These are phyloP conservation scores for Trichosporon sp. DNA, from an alignment of 1,284 basidiomycete species.

Conservation along the genomic window DNA sequence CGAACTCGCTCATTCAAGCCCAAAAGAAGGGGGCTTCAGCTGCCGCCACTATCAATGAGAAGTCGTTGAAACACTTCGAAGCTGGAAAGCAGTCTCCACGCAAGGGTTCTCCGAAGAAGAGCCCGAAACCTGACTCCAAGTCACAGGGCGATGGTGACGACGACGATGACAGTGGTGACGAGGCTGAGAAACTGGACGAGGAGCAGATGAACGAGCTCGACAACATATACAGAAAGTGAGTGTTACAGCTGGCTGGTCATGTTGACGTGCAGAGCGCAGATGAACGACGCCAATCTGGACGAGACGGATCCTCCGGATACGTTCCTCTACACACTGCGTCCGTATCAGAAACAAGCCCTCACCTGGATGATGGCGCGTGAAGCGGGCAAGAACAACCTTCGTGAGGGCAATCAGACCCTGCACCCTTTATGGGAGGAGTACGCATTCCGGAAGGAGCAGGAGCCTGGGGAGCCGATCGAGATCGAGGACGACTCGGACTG, in stretches of 20 bases:
- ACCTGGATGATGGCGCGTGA: slow-evolving; percentile 93
- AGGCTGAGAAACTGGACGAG: slow-evolving; percentile 71
- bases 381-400: slow-evolving; percentile 68
- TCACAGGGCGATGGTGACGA: slow-evolving; percentile 59
- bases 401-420: slow-evolving; percentile 68
- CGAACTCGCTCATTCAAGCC: slow-evolving; percentile 50
- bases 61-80: slow-evolving; percentile 43
- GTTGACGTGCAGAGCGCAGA: slow-evolving; percentile 68
- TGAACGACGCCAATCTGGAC: slow-evolving; percentile 72
- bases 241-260: neutral
- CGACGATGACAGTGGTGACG: slow-evolving; percentile 61
- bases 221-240: slow-evolving; percentile 76
- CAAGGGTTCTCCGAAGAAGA: slow-evolving; percentile 23
- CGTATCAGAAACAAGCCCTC: slow-evolving; percentile 94
- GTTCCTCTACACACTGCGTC: slow-evolving; percentile 77
- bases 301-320: slow-evolving; percentile 80
- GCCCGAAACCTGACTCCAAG: slow-evolving; percentile 26
- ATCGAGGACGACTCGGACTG: slow-evolving; percentile 53
- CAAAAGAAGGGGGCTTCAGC: slow-evolving; percentile 50
- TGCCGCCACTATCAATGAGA: slow-evolving; percentile 45
- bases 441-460: slow-evolving; percentile 50
- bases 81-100: slow-evolving; percentile 14
- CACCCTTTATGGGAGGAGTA: slow-evolving; percentile 93
- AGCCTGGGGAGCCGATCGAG: slow-evolving; percentile 49
- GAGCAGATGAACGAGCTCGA: slow-evolving; percentile 67